These are phyloP conservation scores for Suhomyces wounanorum DNA, from an alignment of 1,139 yeast genomes.

Conservation along the genomic window DNA sequence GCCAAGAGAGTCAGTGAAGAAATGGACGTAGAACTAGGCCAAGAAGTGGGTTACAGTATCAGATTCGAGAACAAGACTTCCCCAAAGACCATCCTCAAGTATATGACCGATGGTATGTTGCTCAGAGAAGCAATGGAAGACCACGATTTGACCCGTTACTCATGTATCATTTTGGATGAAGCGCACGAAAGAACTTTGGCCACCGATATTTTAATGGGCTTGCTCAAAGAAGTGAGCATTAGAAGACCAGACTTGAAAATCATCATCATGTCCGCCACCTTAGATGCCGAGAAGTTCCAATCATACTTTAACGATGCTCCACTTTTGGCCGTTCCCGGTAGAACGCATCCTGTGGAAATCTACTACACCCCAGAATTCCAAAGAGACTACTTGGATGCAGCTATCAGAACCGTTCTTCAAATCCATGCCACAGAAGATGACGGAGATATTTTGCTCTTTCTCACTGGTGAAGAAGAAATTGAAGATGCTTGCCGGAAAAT, in stretches of 20 bases:
- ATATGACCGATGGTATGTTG: conserved; percentile 99
- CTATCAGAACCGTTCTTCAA: conserved; percentile 91
- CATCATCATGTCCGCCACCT: conserved; percentile 95
- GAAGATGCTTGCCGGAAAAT: conserved; percentile 95
- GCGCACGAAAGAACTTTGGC: conserved; percentile 98
- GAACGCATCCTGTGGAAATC: conserved; percentile 96
- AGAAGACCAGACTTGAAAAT: conserved; percentile 88
- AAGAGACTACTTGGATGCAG: conserved; percentile 91
- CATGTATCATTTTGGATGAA: conserved; percentile 93
- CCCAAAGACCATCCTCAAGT: conserved; percentile 78
- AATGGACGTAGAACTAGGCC: conserved; percentile 88
- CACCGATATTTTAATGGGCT: conserved; percentile 95
- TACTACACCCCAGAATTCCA: conserved; percentile 97
- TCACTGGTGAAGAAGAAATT: conserved; percentile 98
- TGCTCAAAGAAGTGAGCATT: conserved; percentile 75
- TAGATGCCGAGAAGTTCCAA: conserved; percentile 96
- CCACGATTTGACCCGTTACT: conserved; percentile 74
- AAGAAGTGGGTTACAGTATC: conserved; percentile 90
- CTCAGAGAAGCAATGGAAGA: conserved; percentile 98
- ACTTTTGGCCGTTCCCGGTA: conserved; percentile 92
- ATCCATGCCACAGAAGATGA: conserved; percentile 95
- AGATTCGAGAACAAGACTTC: conserved; percentile 91
- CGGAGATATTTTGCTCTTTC: conserved; percentile 85
- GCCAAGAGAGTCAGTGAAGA: conserved; percentile 96
- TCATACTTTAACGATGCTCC: conserved; percentile 89